These are phyloP conservation scores for Podila minutissima DNA, from an alignment of 192 early-diverging fungal species.

Conservation along the genomic window DNA sequence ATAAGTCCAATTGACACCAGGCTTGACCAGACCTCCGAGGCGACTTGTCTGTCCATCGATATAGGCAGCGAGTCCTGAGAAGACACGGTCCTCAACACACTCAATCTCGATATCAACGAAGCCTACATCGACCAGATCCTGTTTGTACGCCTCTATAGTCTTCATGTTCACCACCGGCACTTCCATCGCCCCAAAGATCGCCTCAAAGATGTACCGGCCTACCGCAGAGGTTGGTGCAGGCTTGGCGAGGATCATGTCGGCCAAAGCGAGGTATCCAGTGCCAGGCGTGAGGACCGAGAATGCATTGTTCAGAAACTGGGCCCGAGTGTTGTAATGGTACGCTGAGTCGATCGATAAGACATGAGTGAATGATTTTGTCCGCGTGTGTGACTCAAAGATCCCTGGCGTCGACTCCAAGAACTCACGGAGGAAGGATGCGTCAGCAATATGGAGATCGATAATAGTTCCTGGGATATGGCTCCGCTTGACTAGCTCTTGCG, in stretches of 20 bases:
- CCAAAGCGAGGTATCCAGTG: slow-evolving; percentile 41
- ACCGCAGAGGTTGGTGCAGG: slow-evolving; percentile 20
- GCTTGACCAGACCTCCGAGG: slow-evolving; percentile 34
- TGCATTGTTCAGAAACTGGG: slow-evolving; percentile 40
- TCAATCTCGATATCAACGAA: slow-evolving; percentile 53
- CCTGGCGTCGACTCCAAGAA: slow-evolving; percentile 19
- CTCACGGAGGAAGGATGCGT: slow-evolving; percentile 35
- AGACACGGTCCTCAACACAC: slow-evolving; percentile 47
- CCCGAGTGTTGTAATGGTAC: slow-evolving; percentile 60
- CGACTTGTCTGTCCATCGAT: slow-evolving; percentile 33
- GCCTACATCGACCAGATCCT: slow-evolving; percentile 45
- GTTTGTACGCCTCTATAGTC: slow-evolving; percentile 44
- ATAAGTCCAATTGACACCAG: slow-evolving; percentile 44
- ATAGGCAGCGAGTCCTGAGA: slow-evolving; percentile 51
- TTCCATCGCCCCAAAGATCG: slow-evolving; percentile 30
- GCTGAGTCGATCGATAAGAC: slow-evolving; percentile 61
- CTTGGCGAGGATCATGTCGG: slow-evolving; percentile 52
- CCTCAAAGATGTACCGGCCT: slow-evolving; percentile 22
- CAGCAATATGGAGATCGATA: slow-evolving; percentile 37
- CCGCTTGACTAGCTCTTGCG: slow-evolving; percentile 24
- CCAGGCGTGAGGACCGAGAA: slow-evolving; percentile 12
- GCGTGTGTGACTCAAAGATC: slow-evolving; percentile 12
- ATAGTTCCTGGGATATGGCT: slow-evolving; percentile 20
- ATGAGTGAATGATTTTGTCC: slow-evolving; percentile 27
- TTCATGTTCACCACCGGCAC: slow-evolving; percentile 55